Conservation (phyloP, 202 grass and related monocot genomes). For the Setaria viridis region DNA sequence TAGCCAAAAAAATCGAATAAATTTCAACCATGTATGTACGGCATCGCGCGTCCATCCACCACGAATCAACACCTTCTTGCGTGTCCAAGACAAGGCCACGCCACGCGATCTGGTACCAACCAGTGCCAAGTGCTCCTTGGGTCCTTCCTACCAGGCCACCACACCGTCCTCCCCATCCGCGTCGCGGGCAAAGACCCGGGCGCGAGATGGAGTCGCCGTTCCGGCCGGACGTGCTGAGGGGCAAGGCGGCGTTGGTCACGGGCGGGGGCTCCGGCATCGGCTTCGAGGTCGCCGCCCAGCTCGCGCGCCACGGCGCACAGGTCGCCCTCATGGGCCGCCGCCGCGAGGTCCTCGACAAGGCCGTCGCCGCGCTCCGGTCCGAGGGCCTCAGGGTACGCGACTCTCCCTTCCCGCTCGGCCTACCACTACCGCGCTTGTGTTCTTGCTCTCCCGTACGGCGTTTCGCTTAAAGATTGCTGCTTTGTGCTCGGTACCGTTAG, state of each 20-base stretch:
- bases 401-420: background rate
- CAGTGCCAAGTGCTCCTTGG: background rate
- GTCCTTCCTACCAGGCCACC: background rate
- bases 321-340: slow-evolving; percentile 91
- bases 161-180: background rate
- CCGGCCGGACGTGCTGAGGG: slow-evolving; percentile 68
- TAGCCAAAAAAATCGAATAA: too few species aligned
- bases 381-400: slow-evolving; percentile 68
- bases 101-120: background rate
- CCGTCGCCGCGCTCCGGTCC: slow-evolving; percentile 65
- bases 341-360: slow-evolving; percentile 77
- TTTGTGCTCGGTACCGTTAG: background rate
- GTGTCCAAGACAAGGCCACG: slow-evolving; percentile 1
- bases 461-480: background rate
- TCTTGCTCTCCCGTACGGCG: background rate
- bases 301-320: slow-evolving; percentile 77
- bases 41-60: background rate
- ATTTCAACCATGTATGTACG: too few species aligned
- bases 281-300: slow-evolving; percentile 77
- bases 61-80: background rate
- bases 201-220: slow-evolving; percentile 66
- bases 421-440: background rate
- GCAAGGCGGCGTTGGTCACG: slow-evolving; percentile 82
- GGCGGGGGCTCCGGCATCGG: slow-evolving; percentile 89
- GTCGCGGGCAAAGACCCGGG: background rate